phyloP scores from a whole-genome alignment of 192 early-diverging fungal genomes.

The Allomyces arbusculus region DNA sequence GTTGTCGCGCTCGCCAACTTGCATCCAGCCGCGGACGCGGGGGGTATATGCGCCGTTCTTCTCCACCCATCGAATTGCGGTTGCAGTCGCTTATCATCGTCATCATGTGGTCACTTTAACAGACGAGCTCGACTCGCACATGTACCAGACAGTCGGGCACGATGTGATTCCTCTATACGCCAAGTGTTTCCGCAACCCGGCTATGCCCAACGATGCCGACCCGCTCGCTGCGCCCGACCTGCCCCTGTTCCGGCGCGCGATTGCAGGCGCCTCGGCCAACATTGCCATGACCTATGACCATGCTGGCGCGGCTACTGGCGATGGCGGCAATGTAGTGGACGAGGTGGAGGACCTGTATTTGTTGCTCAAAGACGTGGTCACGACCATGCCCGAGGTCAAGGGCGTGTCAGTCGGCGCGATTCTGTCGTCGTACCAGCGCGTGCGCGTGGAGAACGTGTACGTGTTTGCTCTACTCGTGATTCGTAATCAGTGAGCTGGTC shows the following conservation, averaged over 20 bases:
- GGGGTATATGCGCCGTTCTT: too few relatives aligned
- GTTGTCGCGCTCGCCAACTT: conserved; percentile 85
- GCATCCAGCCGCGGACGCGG: conserved; percentile 38
- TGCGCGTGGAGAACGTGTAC: conserved; percentile 86
- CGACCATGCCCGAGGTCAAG: conserved; percentile 50
- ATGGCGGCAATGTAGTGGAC: conserved; percentile 27
- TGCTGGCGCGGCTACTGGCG: not conserved
- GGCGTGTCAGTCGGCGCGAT: conserved; percentile 89
- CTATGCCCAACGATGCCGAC: not conserved
- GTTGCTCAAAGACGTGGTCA: conserved; percentile 48
- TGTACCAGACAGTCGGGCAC: conserved; percentile 95
- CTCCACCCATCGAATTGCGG: too few relatives aligned
- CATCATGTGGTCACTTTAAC: too few relatives aligned
- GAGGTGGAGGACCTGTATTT: conserved; percentile 85
- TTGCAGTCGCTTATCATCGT: too few relatives aligned
- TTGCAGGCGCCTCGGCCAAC: conserved; percentile 34
- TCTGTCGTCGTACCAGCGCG: conserved; percentile 89
- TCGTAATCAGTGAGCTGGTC: not conserved
- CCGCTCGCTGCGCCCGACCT: conserved; percentile 14
- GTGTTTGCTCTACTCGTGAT: conserved; percentile 8
- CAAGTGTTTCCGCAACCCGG: conserved; percentile 40
- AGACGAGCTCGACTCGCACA: conserved; percentile 86
- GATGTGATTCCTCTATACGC: conserved; percentile 63
- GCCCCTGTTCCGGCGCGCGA: conserved; percentile 60
- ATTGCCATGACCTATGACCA: conserved; percentile 2